Evolutionary conservation across 495 filamentous ascomycete species (phyloP).

Genomic region (Astrocystis sublimbata): DNA sequence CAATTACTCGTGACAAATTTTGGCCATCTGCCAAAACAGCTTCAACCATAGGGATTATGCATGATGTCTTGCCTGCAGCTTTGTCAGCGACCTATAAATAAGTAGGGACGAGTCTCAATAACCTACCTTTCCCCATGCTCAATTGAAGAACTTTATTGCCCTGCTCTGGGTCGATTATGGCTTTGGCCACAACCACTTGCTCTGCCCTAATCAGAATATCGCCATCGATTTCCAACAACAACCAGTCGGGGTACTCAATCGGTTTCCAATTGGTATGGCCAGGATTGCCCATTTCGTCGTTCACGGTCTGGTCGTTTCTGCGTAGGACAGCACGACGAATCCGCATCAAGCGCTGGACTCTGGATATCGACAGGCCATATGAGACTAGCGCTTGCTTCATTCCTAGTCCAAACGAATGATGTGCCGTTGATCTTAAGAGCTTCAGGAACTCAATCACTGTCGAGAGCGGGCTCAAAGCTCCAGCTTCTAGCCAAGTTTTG

Average conservation of each 20-base stretch:
- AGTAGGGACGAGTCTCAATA: not conserved
- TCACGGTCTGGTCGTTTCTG: constrained; percentile 22
- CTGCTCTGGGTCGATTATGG: constrained; percentile 49
- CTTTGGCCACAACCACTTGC: constrained; percentile 55
- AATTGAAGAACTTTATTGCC: constrained; percentile 59
- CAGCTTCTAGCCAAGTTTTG: constrained; percentile 48
- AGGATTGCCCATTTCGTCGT: constrained; percentile 41
- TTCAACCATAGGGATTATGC: constrained; percentile 57
- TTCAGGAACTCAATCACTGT: constrained; percentile 54
- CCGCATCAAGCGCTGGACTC: constrained; percentile 46
- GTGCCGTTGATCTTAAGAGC: constrained; percentile 47
- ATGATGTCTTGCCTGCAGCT: constrained; percentile 49
- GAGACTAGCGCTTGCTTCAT: constrained; percentile 49
- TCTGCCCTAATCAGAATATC: constrained; percentile 53
- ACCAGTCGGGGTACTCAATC: constrained; percentile 49
- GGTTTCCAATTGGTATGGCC: constrained; percentile 58
- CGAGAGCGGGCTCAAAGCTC: constrained; percentile 54
- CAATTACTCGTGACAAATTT: constrained; percentile 49
- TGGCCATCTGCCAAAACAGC: constrained; percentile 47
- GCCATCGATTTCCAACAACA: constrained; percentile 59
- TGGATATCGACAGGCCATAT: constrained; percentile 46
- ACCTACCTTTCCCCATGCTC: constrained; percentile 53
- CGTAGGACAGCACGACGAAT: constrained; percentile 34
- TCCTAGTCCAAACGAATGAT: constrained; percentile 31
- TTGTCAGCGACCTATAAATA: constrained; percentile 1